phyloP scores from a whole-genome alignment of 2,329 filamentous ascomycete genomes.

The Lasiodiplodia theobromae region DNA sequence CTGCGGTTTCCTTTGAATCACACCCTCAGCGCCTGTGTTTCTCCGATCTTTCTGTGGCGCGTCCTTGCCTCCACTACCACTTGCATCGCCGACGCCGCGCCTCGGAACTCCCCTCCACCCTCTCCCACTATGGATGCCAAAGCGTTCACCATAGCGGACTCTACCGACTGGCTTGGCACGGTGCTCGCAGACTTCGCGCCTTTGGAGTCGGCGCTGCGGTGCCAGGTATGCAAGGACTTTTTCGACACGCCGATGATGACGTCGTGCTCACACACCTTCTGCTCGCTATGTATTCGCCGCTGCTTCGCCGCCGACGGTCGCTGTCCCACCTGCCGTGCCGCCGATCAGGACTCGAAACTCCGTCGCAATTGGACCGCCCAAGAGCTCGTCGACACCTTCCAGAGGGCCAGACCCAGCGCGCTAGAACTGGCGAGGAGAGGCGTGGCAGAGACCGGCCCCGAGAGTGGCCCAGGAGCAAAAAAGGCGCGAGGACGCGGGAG shows the following conservation, averaged over 20 bases:
- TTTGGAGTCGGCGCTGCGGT: conserved; percentile 86
- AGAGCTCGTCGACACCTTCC: conserved; percentile 83
- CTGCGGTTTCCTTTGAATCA: not conserved
- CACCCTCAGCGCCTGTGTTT: not conserved
- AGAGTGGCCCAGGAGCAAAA: conserved; percentile 34
- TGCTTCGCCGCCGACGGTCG: conserved; percentile 83
- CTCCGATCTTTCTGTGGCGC: not conserved
- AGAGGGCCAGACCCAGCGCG: conserved; percentile 66
- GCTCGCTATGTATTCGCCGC: conserved; percentile 91
- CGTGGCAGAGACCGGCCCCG: conserved; percentile 33
- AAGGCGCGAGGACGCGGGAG: conserved; percentile 29
- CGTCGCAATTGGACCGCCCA: conserved; percentile 84
- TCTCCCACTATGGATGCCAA: not conserved
- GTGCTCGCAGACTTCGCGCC: conserved; percentile 69
- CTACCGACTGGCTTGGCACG: conserved; percentile 84
- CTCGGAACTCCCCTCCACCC: not conserved
- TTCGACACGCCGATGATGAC: conserved; percentile 95
- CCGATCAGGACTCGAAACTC: conserved; percentile 84
- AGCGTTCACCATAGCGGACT: conserved; percentile 56
- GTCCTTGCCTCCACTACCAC: not conserved
- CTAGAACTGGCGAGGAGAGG: conserved; percentile 67
- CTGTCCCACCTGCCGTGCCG: conserved; percentile 82
- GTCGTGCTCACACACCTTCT: conserved; percentile 94
- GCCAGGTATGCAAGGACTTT: conserved; percentile 98
- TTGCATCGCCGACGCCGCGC: not conserved